Percentiles rank a stretch among this genome's conserved stretches.
phyloP scores from a whole-genome alignment of 1,139 yeast species.

The Sugiyamaella sp. region DNA sequence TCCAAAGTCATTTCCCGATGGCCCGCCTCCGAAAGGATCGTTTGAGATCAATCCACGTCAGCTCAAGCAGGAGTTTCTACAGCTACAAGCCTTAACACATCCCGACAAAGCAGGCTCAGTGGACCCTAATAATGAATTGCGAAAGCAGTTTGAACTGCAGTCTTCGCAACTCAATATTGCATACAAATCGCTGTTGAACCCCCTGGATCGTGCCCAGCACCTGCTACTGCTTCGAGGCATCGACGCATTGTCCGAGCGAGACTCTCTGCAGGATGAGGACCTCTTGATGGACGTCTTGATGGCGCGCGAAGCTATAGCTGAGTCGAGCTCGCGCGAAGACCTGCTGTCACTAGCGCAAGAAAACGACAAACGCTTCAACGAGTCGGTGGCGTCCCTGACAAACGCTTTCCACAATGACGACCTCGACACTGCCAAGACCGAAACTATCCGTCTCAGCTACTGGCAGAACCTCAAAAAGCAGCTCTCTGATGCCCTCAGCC shows the following conservation, averaged over 20 bases:
- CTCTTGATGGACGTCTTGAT: conserved; percentile 76
- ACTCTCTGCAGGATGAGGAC: conserved; percentile 53
- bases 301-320: conserved; percentile 74
- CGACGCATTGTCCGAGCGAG: conserved; percentile 41
- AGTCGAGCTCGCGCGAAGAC: conserved; percentile 61
- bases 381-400: conserved; percentile 46
- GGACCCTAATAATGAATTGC: conserved; percentile 29
- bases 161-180: conserved; percentile 73
- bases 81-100: conserved; percentile 71
- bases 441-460: conserved; percentile 75
- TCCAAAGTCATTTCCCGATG: conserved; percentile 71
- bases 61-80: conserved; percentile 73
- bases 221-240: conserved; percentile 50
- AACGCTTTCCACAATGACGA: conserved; percentile 46
- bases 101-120: conserved; percentile 63
- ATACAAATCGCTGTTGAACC: conserved; percentile 67
- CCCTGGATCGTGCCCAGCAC: conserved; percentile 70
- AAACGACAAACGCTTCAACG: conserved; percentile 56
- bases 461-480: conserved; percentile 81
- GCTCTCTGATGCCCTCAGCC: conserved; percentile 42
- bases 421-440: conserved; percentile 61
- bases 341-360: conserved; percentile 55
- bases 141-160: conserved; percentile 36
- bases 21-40: conserved; percentile 66
- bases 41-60: conserved; percentile 58